Base-by-base conservation (phyloP, 345 rosid genomes). In the Cardamine chenopodiifolia region DNA sequence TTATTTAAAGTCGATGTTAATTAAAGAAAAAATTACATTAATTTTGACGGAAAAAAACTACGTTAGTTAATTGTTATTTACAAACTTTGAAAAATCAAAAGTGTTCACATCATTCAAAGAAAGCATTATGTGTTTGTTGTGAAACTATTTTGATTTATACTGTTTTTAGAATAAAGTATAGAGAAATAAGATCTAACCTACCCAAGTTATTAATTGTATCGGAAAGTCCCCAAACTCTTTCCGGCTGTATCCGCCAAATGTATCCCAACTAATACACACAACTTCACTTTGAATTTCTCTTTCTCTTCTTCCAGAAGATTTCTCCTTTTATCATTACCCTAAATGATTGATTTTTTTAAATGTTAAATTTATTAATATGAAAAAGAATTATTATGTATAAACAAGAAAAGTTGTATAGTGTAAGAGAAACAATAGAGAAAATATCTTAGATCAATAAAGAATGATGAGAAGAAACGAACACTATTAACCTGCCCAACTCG, bases 221-320 rank as follows among this genome's bases (percentile, higher is more conserved):
- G 40, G 48, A 42, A 76, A 60, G 49, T 54, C 49, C 45, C 72
- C 44, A 66, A 66, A 66, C 57, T 61, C n/a, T n/a, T n/a, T n/a
- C n/a, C n/a, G n/a, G n/a, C n/a, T n/a, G n/a, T n/a, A n/a, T n/a
- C 57, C 10, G 63, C 39, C 57, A 52, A 76, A 61, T 68, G 64
- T 4, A 28, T 68, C 70, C 74, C 57, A 68, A 61, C 48, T 61
- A 61, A 61, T 53, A 4, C 45, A 32, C 47, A 61, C 54, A 37
- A 67, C 23, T 62, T 76, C 70, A 61, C 59, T 76, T 76, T 69
- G 58, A 62, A 44, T 68, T 76, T 62, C 59, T 76, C 79, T 76
- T 76, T 69, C 62, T 60, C 79, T 26, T 50, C 73, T 60, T 75
- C 74, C 48, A 61, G 74, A 76, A 76, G 48, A 40, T 52, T 29